Percentiles rank a stretch among this genome's conserved stretches.
Evolutionary conservation across 306 rosid genomes (phyloP).

Genomic region (Acacia crassicarpa): DNA sequence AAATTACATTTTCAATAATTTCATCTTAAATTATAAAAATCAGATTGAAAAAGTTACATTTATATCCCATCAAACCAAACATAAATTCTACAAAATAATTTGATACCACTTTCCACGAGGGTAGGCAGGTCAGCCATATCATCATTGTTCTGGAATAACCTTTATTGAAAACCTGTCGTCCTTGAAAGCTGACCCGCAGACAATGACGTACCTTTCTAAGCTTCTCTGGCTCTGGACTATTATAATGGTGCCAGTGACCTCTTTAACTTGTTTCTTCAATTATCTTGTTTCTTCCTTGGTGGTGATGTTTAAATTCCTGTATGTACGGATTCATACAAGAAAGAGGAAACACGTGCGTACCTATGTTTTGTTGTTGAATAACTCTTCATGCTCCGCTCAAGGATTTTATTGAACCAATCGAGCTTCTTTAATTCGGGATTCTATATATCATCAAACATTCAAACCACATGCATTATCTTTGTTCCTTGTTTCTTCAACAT

Average conservation of each 20-base stretch:
- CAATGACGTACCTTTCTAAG: background rate
- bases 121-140: background rate
- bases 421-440: background rate
- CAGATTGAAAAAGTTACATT: no score
- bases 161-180: background rate
- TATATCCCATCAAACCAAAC: no score
- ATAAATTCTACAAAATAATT: no score
- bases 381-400: background rate
- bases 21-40: no score
- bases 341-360: background rate
- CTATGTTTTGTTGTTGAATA: background rate
- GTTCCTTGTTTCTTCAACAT: background rate
- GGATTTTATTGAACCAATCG: background rate
- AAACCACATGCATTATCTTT: background rate
- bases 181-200: background rate
- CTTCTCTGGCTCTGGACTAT: background rate
- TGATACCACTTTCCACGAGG: background rate
- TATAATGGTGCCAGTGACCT: background rate
- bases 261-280: background rate
- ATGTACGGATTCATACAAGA: background rate
- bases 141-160: background rate
- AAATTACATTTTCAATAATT: no score
- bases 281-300: background rate
- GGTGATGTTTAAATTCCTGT: background rate
- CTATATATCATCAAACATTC: no score